Evolutionary conservation across 1,284 basidiomycete species (phyloP).

Genomic region (Vanrija sp.): DNA sequence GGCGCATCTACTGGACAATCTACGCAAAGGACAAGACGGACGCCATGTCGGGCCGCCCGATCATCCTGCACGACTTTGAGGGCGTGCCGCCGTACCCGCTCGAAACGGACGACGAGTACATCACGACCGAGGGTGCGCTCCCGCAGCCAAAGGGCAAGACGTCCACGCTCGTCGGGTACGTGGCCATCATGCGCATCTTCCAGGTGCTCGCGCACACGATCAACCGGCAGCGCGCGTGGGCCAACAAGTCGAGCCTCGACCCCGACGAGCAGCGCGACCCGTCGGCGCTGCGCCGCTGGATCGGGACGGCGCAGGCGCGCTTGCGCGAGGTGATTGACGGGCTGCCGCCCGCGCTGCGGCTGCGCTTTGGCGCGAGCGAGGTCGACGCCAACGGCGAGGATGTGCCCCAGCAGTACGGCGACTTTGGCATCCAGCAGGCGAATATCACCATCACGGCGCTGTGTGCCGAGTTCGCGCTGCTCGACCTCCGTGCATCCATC

Average conservation of each 20-base stretch:
- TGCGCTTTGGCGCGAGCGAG: constrained; percentile 1
- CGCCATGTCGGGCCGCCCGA: constrained; percentile 23
- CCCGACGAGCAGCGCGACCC: not conserved
- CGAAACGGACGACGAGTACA: constrained; percentile 33
- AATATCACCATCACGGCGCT: constrained; percentile 31
- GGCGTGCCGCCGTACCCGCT: constrained; percentile 25
- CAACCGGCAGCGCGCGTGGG: constrained; percentile 24
- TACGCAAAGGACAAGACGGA: constrained; percentile 32
- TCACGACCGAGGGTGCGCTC: constrained; percentile 15
- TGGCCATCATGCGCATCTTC: constrained; percentile 23
- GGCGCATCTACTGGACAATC: constrained; percentile 28
- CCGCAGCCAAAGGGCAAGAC: constrained; percentile 11
- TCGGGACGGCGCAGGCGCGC: not conserved
- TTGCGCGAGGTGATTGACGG: constrained; percentile 4
- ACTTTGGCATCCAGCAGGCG: constrained; percentile 28
- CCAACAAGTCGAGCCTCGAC: not conserved
- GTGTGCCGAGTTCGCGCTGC: constrained; percentile 27
- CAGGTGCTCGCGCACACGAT: constrained; percentile 25
- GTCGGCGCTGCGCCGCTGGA: constrained; percentile 1
- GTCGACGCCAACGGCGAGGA: constrained; percentile 9
- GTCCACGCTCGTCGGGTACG: constrained; percentile 27
- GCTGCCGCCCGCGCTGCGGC: constrained; percentile 2
- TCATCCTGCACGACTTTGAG: constrained; percentile 25
- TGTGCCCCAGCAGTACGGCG: not conserved
- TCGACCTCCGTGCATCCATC: constrained; percentile 25